Evolutionary conservation across 2,329 filamentous ascomycete genomes (phyloP), one percentile per base, ranked within the genome.

Genomic region (Hortaea sp.): DNA sequence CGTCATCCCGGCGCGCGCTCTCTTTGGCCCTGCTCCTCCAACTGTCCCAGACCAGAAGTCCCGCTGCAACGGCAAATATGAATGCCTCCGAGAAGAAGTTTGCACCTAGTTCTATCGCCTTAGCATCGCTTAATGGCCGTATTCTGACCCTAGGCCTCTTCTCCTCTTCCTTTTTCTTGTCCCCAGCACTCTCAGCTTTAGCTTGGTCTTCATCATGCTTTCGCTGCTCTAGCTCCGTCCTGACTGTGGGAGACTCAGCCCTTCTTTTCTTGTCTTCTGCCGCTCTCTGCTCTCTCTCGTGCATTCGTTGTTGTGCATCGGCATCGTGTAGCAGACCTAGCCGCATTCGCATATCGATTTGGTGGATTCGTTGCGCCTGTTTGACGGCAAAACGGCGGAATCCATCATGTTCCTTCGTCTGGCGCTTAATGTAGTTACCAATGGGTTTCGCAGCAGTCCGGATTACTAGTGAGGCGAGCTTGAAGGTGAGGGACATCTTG

Each of bases 61-160:
- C 68, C 5, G 77, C 79, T 1, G 77, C 81, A 9, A 84, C 81
- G 4, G 72, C 55, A 54, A 84, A 84, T 35, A 85, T 70, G 58
- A 85, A 85, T 0, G 76, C 66, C 57, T 85, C 81, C 30, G 78
- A 78, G 42, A 82, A 81, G 57, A 85, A 84, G 51, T 81, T 84
- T 3, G 81, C 81, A 3, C 81, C 81, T 34, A 76, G 75, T 58
- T 85, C 81, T 45, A 85, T 84, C 0, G 81, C 81, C 56, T 83
- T 82, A 9, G 76, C 72, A 59, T 85, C 81, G 2, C 77, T 78
- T 7, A 85, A 67, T 6, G 81, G 81, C 39, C 80, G 69, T 46
- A 84, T 83, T 47, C 68, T 68, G 37, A 61, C 61, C 61, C 58
- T 69, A 54, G 37, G 58, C 49, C 39, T 20, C 42, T 67, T 69